These are phyloP conservation scores for Amanita pallidorosea DNA, from an alignment of 768 basidiomycete species.

Conservation along the genomic window DNA sequence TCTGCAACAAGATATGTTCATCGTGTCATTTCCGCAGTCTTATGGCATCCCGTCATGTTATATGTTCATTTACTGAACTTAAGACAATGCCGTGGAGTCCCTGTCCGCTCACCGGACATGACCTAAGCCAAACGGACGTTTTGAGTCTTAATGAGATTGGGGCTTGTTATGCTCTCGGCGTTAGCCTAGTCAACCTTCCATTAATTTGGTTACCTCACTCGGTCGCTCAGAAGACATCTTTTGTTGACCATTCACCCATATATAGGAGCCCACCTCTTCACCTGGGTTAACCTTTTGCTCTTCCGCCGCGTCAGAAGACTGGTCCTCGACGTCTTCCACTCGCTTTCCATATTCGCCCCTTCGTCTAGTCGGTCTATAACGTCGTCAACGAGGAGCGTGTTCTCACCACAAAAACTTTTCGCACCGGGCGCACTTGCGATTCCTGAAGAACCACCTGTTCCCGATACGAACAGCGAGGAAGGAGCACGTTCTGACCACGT, in stretches of 20 bases:
- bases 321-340: slow-evolving; percentile 15
- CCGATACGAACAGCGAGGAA: background rate
- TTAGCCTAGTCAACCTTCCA: slow-evolving; percentile 1
- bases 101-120: background rate
- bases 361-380: slow-evolving; percentile 10
- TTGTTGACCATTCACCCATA: slow-evolving; percentile 5
- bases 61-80: background rate
- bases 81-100: background rate
- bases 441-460: slow-evolving; percentile 1
- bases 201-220: background rate
- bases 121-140: slow-evolving; percentile 3
- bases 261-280: slow-evolving; percentile 15
- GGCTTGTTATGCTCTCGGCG: background rate
- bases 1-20: background rate
- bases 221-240: slow-evolving; percentile 3
- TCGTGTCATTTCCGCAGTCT: background rate
- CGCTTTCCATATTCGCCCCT: slow-evolving; percentile 11
- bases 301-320: slow-evolving; percentile 25
- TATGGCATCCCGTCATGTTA: background rate
- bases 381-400: background rate
- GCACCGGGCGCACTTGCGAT: slow-evolving; percentile 7
- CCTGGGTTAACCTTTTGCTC: slow-evolving; percentile 22
- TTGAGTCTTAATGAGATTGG: background rate
- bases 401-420: slow-evolving; percentile 2
- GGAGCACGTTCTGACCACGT: background rate